Conservation (phyloP, 2,329 filamentous ascomycete species). For the Trichoderma citrinoviride region DNA sequence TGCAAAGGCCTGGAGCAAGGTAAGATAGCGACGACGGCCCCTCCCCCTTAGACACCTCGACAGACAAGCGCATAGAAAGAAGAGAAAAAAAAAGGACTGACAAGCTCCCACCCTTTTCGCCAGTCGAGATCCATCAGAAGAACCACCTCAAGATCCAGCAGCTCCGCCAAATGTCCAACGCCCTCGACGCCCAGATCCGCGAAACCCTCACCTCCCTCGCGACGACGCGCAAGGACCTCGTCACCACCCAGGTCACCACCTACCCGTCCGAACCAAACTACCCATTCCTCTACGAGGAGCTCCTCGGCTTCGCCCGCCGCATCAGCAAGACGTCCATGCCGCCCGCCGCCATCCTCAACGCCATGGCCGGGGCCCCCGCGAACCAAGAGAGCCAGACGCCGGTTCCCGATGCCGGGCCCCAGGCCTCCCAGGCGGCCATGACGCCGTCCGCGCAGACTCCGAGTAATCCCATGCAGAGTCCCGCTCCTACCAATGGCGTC, state of each 20-base stretch:
- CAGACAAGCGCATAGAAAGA: too few relatives aligned
- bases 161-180: constrained; percentile 63
- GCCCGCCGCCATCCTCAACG: constrained; percentile 52
- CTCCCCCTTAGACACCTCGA: too few relatives aligned
- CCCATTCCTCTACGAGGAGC: constrained; percentile 65
- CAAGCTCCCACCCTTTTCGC: too few relatives aligned
- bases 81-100: too few relatives aligned
- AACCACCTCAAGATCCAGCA: constrained; percentile 67
- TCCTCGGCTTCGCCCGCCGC: constrained; percentile 73
- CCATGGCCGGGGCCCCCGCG: constrained; percentile 33
- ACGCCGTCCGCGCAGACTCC: constrained; percentile 36
- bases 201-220: constrained; percentile 68
- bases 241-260: constrained; percentile 57
- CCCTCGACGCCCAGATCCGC: constrained; percentile 70
- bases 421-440: constrained; percentile 31
- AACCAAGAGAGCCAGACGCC: constrained; percentile 34
- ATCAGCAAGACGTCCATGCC: constrained; percentile 80
- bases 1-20: constrained; percentile 63
- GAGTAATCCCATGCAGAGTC: constrained; percentile 37
- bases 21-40: constrained; percentile 39
- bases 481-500: constrained; percentile 35
- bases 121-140: constrained; percentile 71
- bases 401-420: constrained; percentile 32
- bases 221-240: constrained; percentile 69
- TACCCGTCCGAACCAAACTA: constrained; percentile 52